These are phyloP conservation scores for Fusarium annulatum DNA, from an alignment of 2,329 filamentous ascomycete genomes.

Conservation along the genomic window DNA sequence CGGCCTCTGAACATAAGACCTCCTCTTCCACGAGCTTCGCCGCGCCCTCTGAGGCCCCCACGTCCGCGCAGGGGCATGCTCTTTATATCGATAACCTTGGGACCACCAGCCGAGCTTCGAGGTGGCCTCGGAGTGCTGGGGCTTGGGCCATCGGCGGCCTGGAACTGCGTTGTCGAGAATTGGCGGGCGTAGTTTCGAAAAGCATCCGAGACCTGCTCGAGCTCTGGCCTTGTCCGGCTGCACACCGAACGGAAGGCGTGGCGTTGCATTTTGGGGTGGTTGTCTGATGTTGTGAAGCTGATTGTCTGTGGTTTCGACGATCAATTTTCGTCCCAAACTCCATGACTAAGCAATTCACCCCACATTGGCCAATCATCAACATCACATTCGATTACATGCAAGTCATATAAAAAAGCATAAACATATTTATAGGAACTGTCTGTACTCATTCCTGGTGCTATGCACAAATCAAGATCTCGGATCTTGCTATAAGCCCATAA, in stretches of 20 bases:
- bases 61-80: constrained; percentile 47
- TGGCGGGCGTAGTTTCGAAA: constrained; percentile 50
- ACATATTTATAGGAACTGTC: constrained; percentile 32
- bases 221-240: constrained; percentile 50
- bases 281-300: constrained; percentile 32
- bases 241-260: constrained; percentile 54
- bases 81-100: constrained; percentile 55
- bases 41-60: constrained; percentile 43
- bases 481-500: constrained; percentile 35
- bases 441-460: constrained; percentile 35
- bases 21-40: constrained; percentile 30
- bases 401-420: constrained; percentile 6
- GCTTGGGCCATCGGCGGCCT: constrained; percentile 45
- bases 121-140: constrained; percentile 38
- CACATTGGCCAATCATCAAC: constrained; percentile 34
- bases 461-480: constrained; percentile 39
- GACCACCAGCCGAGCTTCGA: constrained; percentile 29
- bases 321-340: constrained; percentile 38
- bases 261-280: constrained; percentile 50
- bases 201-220: constrained; percentile 47
- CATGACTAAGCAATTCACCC: constrained; percentile 38
- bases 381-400: background rate
- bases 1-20: constrained; percentile 13
- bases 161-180: constrained; percentile 54
- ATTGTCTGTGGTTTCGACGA: constrained; percentile 12